Evolutionary conservation across 805 yeast genomes (phyloP).

Genomic region (Myxozyma melibiosi): DNA sequence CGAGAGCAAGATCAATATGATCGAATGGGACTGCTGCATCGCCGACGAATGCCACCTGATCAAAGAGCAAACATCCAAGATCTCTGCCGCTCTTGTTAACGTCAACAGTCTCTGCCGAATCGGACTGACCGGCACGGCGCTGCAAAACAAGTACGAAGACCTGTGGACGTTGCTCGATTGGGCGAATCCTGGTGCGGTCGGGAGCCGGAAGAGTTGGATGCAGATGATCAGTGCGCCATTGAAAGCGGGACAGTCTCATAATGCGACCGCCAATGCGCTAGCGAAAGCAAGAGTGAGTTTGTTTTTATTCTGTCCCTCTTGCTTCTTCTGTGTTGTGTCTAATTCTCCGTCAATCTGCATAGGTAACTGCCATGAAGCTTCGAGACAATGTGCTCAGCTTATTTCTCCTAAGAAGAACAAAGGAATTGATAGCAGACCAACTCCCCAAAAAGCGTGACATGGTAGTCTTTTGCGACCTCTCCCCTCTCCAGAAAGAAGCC

Average conservation of each 20-base stretch:
- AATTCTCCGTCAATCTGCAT: no score
- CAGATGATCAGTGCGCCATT: conserved; percentile 16
- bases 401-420: conserved; percentile 17
- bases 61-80: conserved; percentile 12
- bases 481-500: conserved; percentile 21
- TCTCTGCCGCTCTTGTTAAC: conserved; percentile 14
- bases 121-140: conserved; percentile 32
- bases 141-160: conserved; percentile 29
- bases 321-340: no score
- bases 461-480: conserved; percentile 25
- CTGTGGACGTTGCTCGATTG: conserved; percentile 26
- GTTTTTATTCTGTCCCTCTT: background rate
- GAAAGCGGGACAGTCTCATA: conserved; percentile 24
- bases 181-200: conserved; percentile 29
- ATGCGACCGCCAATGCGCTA: conserved; percentile 14
- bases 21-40: conserved; percentile 28
- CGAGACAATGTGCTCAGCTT: conserved; percentile 1
- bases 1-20: conserved; percentile 15
- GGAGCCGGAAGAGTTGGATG: conserved; percentile 13
- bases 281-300: conserved; percentile 17
- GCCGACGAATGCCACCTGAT: conserved; percentile 29
- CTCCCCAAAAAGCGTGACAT: conserved; percentile 27
- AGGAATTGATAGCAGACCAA: conserved; percentile 29
- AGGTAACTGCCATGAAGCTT: conserved; percentile 2
- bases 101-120: conserved; percentile 28